Conservation (phyloP, 75 land plant genomes). For the Chamaecyparis obtusa region DNA sequence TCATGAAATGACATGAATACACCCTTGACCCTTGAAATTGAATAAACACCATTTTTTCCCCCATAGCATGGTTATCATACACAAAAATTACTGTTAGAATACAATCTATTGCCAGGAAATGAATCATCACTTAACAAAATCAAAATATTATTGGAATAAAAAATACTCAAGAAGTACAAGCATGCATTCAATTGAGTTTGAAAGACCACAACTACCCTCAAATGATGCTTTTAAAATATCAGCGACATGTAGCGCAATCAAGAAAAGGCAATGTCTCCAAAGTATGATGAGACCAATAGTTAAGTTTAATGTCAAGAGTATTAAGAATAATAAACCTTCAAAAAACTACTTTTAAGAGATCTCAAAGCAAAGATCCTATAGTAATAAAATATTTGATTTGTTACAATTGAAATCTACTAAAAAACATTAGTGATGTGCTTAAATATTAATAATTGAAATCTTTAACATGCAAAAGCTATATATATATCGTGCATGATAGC, state of each 20-base stretch:
- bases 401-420: not conserved
- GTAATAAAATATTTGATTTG: not conserved
- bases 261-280: not conserved
- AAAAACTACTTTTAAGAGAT: not conserved
- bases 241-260: not conserved
- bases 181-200: not conserved
- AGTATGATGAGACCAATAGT: not conserved
- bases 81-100: not conserved
- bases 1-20: not conserved
- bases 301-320: not conserved
- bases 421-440: not conserved
- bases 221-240: not conserved
- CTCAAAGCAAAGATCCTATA: not conserved
- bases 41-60: not conserved
- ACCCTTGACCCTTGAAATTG: not conserved
- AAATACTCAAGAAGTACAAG: not conserved
- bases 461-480: not conserved
- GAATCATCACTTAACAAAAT: not conserved
- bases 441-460: not conserved
- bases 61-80: not conserved
- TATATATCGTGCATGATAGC: not conserved
- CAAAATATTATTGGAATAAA: not conserved
- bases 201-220: not conserved
- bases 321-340: not conserved
- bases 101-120: not conserved